Conservation (phyloP, 306 rosid species). For the Pterocarpus macrocarpus region DNA sequence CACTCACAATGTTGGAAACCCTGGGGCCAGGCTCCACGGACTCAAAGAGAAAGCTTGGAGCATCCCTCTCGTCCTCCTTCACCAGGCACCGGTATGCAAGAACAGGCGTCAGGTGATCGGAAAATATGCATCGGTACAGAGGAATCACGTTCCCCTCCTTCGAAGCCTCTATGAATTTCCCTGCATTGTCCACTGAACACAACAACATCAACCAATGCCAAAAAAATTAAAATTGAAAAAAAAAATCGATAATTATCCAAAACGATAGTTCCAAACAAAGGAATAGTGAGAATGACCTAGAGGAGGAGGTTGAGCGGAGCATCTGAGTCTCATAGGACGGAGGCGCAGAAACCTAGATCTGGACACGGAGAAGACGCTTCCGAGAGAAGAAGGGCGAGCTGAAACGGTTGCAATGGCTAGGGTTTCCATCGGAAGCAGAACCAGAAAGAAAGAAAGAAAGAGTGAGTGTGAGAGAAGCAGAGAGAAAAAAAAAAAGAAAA, state of each 20-base stretch:
- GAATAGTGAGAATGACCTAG: slow-evolving; percentile 50
- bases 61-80: slow-evolving; percentile 94
- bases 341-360: slow-evolving; percentile 40
- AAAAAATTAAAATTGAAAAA: neutral
- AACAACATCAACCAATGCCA: slow-evolving; percentile 21
- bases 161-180: slow-evolving; percentile 76
- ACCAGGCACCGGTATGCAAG: slow-evolving; percentile 98
- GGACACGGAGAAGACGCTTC: slow-evolving; percentile 33
- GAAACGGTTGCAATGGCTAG: neutral
- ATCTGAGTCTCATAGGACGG: slow-evolving; percentile 49
- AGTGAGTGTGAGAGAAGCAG: neutral
- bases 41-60: slow-evolving; percentile 93
- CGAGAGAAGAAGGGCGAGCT: neutral
- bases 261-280: neutral
- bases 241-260: neutral
- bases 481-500: neutral
- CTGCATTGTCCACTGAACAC: slow-evolving; percentile 68
- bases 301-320: slow-evolving; percentile 58
- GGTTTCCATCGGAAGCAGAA: slow-evolving; percentile 3
- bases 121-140: slow-evolving; percentile 73
- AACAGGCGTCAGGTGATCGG: slow-evolving; percentile 95
- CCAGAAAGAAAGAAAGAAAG: no score
- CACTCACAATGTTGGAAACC: slow-evolving; percentile 73
- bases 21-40: slow-evolving; percentile 85
- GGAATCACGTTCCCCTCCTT: slow-evolving; percentile 90